A percentile compares a stretch with the other conserved stretches of the same genome.
phyloP scores from a whole-genome alignment of 129 eudicot genomes.

The Oenanthe sinensis region DNA sequence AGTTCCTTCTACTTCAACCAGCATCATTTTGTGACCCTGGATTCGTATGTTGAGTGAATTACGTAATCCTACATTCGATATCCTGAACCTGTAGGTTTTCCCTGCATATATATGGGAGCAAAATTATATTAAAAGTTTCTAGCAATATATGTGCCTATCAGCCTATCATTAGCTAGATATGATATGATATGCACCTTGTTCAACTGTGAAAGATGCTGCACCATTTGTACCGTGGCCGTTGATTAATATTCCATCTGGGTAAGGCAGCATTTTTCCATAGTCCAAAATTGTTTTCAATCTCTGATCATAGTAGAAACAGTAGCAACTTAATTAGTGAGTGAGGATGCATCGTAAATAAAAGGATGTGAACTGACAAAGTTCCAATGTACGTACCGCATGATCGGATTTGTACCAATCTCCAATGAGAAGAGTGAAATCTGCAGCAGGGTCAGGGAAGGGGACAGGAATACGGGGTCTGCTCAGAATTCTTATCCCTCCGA shows the following conservation, averaged over 20 bases:
- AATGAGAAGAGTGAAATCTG: slow-evolving; percentile 56
- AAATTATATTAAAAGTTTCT: not conserved
- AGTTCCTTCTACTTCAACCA: slow-evolving; percentile 55
- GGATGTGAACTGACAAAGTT: not conserved
- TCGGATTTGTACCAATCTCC: slow-evolving; percentile 81
- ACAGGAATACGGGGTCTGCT: slow-evolving; percentile 74
- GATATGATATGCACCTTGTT: slow-evolving; percentile 27
- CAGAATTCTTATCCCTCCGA: slow-evolving; percentile 67
- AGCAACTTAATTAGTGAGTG: not conserved
- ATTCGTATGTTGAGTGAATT: slow-evolving; percentile 47
- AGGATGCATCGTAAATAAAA: not conserved
- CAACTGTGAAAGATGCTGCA: slow-evolving; percentile 30
- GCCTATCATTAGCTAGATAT: not conserved
- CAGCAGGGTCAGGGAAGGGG: slow-evolving; percentile 69
- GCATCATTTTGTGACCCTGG: slow-evolving; percentile 46
- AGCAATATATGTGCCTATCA: not conserved
- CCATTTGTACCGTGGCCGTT: slow-evolving; percentile 45
- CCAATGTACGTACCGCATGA: slow-evolving; percentile 41
- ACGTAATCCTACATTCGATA: slow-evolving; percentile 47
- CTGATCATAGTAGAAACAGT: not conserved
- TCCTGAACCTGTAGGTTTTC: slow-evolving; percentile 47
- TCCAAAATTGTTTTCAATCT: slow-evolving; percentile 27
- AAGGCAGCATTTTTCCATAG: slow-evolving; percentile 34
- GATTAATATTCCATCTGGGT: slow-evolving; percentile 46
- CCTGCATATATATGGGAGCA: slow-evolving; percentile 17